Evolutionary conservation across 2,329 filamentous ascomycete genomes (phyloP), one percentile per base, ranked within the genome.

Genomic region (Xylariales sp.): DNA sequence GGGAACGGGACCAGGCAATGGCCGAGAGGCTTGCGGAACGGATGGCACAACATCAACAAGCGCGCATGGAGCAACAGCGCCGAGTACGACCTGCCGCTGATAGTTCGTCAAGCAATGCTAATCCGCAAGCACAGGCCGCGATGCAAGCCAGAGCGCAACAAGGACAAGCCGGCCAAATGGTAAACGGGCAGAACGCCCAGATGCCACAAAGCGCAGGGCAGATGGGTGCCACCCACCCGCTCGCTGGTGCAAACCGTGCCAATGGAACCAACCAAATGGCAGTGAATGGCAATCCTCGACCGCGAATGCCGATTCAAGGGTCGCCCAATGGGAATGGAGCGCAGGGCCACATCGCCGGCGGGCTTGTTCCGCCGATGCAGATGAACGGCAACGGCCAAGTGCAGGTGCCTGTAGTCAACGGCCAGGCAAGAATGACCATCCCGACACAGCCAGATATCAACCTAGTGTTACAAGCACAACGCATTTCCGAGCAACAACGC

Each of bases 1-100:
- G 85, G 66, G 91, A 97, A 57, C 80, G 88, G 32, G 91, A 97
- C 53, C 74, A 90, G 56, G 73, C 74, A 41, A 63, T 83, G 52
- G 73, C 73, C 21, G 78, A 83, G 57, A 74, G 74, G 48, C 56
- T 83, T 43, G 73, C 73, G 15, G 78, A 83, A 58, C 74, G 76
- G 55, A 71, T 82, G 68, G 67, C 70, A 38, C 68, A 73, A 47
- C 70, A 69, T 49, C 70, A 73, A 50, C 77, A 84, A 43, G 75
- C 79, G 55, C 81, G 86, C 58, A 73, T 85, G 45, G 64, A 68
- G 52, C 63, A 65, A 46, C 68, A 74, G 48, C 66, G 76, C 58
- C 69, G 74, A 63, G 76, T 78, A 70, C 60, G 71, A 64, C 45
- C 45, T 19, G 32, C 43, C 42, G 44, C 46, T 44, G 46, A 41